Conservation (phyloP, 805 yeast genomes). For the Babjeviella inositovora region DNA sequence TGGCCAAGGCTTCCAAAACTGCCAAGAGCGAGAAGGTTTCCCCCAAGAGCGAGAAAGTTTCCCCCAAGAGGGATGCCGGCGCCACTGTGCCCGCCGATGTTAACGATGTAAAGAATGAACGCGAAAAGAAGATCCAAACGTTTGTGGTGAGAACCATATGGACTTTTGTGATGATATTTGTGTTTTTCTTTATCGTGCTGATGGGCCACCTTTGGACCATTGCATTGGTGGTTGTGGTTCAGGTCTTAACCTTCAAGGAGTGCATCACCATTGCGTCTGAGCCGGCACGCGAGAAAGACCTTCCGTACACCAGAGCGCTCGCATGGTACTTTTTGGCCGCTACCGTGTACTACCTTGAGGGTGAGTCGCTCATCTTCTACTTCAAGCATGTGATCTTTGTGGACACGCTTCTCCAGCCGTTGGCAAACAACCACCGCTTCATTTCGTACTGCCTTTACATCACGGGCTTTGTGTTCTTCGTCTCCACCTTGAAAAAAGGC, state of each 20-base stretch:
- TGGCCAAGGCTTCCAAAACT: too few species aligned
- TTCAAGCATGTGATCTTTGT: constrained; percentile 31
- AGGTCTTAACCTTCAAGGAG: constrained; percentile 78
- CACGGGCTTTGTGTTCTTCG: constrained; percentile 81
- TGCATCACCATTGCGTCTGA: constrained; percentile 75
- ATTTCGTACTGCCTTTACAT: constrained; percentile 74
- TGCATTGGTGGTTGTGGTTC: constrained; percentile 52
- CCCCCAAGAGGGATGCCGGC: too few species aligned
- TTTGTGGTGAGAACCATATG: constrained; percentile 81
- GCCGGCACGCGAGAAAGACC: constrained; percentile 68
- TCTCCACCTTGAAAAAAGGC: constrained; percentile 77
- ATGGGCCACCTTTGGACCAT: constrained; percentile 82
- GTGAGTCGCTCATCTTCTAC: constrained; percentile 62
- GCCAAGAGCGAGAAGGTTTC: too few species aligned
- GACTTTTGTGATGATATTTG: constrained; percentile 82
- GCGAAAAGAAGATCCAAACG: constrained; percentile 61
- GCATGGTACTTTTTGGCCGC: constrained; percentile 87
- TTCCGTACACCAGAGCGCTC: constrained; percentile 70
- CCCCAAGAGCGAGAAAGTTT: too few species aligned
- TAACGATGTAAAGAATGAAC: constrained; percentile 22
- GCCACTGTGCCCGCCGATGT: too few species aligned
- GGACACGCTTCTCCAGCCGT: constrained; percentile 33
- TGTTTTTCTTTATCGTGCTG: constrained; percentile 52
- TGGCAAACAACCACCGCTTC: constrained; percentile 70
- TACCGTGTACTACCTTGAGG: constrained; percentile 82